phyloP scores from a whole-genome alignment of 1,284 basidiomycete genomes.

The Ceratobasidium theobromae region DNA sequence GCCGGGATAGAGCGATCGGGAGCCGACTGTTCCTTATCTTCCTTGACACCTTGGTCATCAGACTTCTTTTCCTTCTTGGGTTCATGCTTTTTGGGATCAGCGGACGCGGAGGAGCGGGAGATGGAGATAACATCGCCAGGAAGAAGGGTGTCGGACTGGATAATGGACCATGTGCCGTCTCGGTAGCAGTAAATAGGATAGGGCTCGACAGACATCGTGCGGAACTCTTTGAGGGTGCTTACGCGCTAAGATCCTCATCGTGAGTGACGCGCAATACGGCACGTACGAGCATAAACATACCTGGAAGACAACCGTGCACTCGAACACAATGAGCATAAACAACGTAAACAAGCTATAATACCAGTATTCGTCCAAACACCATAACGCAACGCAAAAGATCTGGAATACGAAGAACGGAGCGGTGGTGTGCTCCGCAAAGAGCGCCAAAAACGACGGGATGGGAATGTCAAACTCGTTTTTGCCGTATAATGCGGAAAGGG shows the following conservation, averaged over 20 bases:
- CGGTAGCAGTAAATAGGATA: slow-evolving; percentile 82
- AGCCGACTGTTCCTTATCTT: slow-evolving; percentile 15
- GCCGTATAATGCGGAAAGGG: slow-evolving; percentile 65
- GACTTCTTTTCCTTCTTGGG: slow-evolving; percentile 21
- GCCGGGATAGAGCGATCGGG: slow-evolving; percentile 67
- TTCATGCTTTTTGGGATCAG: slow-evolving; percentile 17
- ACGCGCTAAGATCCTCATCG: slow-evolving; percentile 60
- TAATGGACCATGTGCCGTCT: slow-evolving; percentile 73
- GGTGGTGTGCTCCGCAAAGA: slow-evolving; percentile 90
- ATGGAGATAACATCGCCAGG: slow-evolving; percentile 90
- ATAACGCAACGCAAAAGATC: slow-evolving; percentile 91
- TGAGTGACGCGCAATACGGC: not conserved
- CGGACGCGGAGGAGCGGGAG: slow-evolving; percentile 11
- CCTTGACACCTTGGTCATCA: not conserved
- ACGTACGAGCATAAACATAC: slow-evolving; percentile 47
- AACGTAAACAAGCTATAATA: slow-evolving; percentile 95
- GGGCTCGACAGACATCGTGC: slow-evolving; percentile 91
- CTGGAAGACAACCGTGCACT: slow-evolving; percentile 97
- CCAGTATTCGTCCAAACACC: slow-evolving; percentile 98
- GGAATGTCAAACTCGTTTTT: slow-evolving; percentile 95
- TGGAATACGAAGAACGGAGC: slow-evolving; percentile 97
- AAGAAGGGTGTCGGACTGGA: slow-evolving; percentile 81
- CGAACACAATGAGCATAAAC: slow-evolving; percentile 96
- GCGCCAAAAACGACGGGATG: slow-evolving; percentile 84
- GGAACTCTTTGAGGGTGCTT: slow-evolving; percentile 86